These are phyloP conservation scores for Diplosphaera chodatii DNA, from an alignment of 139 green algal genomes.

Conservation along the genomic window DNA sequence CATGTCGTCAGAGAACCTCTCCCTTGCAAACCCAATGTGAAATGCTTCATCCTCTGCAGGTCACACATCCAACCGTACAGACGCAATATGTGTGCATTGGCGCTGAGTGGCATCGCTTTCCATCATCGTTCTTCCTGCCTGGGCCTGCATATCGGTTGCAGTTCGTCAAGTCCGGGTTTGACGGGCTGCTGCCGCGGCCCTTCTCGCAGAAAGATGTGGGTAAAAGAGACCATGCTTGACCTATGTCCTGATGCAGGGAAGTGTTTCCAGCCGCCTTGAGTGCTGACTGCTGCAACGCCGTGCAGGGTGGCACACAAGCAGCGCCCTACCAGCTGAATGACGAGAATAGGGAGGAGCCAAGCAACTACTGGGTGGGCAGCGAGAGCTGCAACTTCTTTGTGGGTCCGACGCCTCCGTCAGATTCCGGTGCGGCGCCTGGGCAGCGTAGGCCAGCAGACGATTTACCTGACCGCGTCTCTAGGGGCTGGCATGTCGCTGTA, in stretches of 20 bases:
- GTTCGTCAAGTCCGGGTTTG: conserved; percentile 69
- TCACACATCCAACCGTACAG: background rate
- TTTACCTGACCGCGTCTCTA: no score
- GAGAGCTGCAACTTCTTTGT: conserved; percentile 35
- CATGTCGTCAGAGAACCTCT: no score
- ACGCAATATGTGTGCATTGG: conserved; percentile 55
- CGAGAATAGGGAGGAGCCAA: conserved; percentile 30
- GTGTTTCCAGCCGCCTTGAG: no score
- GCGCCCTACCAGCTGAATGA: conserved; percentile 56
- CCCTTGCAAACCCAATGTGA: no score
- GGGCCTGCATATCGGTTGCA: conserved; percentile 43
- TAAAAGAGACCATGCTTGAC: background rate
- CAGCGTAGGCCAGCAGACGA: no score
- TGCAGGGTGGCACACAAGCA: conserved; percentile 42
- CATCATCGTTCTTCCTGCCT: conserved; percentile 77
- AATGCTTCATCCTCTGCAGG: no score
- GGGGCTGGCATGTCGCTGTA: no score
- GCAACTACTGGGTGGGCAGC: conserved; percentile 26
- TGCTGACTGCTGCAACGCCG: no score
- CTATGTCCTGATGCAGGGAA: no score
- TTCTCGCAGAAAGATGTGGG: conserved; percentile 27
- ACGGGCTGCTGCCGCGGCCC: conserved; percentile 37
- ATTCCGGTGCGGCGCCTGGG: background rate
- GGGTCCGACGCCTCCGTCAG: conserved; percentile 1
- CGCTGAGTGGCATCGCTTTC: conserved; percentile 78